These are phyloP conservation scores for Meira nashicola DNA, from an alignment of 1,284 basidiomycete species.

Conservation along the genomic window DNA sequence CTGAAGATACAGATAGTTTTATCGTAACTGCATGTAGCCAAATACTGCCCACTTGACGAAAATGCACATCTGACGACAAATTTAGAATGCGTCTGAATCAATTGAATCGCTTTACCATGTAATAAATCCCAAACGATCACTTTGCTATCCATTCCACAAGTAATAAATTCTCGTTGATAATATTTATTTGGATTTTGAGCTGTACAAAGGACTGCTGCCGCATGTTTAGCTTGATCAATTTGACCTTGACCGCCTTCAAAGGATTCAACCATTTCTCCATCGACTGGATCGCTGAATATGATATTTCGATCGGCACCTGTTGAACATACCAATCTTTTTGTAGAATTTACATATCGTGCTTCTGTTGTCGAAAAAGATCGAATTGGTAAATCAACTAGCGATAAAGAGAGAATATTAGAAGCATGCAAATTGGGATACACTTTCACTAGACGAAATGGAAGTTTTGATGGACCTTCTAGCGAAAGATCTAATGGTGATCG, in stretches of 20 bases:
- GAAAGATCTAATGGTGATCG: conserved; percentile 18
- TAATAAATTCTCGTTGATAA: conserved; percentile 26
- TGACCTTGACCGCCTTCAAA: conserved; percentile 19
- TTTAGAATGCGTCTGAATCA: conserved; percentile 31
- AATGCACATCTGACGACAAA: conserved; percentile 41
- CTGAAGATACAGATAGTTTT: conserved; percentile 37
- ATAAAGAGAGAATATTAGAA: conserved; percentile 42
- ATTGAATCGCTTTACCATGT: conserved; percentile 25
- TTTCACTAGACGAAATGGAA: conserved; percentile 17
- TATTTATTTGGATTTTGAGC: conserved; percentile 30
- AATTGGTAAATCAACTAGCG: conserved; percentile 17
- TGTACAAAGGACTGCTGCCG: conserved; percentile 36
- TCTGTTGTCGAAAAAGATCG: conserved; percentile 19
- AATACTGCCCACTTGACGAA: conserved; percentile 29
- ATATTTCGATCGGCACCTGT: conserved; percentile 40
- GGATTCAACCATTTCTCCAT: conserved; percentile 36
- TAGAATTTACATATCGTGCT: background rate
- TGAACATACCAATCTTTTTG: conserved; percentile 8
- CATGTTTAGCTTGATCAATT: conserved; percentile 20
- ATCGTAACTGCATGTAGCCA: conserved; percentile 46
- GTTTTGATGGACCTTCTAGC: conserved; percentile 17
- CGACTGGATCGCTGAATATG: conserved; percentile 27
- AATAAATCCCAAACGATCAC: conserved; percentile 43
- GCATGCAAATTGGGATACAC: conserved; percentile 34
- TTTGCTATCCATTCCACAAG: conserved; percentile 41